These are phyloP conservation scores for Colletotrichum viniferum DNA, from an alignment of 2,329 filamentous ascomycete genomes.

Conservation along the genomic window DNA sequence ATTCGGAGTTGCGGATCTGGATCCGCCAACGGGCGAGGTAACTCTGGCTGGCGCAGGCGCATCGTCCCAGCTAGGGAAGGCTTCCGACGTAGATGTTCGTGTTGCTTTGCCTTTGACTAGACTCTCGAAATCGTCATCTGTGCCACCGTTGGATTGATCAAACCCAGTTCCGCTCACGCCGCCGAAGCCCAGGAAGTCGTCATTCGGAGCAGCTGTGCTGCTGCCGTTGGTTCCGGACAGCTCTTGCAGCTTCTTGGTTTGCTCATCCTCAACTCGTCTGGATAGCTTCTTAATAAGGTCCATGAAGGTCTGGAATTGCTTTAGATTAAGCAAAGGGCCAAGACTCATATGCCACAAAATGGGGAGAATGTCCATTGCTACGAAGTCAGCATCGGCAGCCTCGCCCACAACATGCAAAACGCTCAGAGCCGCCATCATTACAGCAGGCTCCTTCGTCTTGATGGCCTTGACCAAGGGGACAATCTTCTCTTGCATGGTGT, in stretches of 20 bases:
- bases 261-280: constrained; percentile 82
- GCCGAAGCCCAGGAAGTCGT: constrained; percentile 76
- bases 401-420: constrained; percentile 85
- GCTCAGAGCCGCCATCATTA: constrained; percentile 91
- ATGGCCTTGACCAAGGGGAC: constrained; percentile 89
- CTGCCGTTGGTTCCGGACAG: constrained; percentile 67
- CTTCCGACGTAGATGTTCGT: constrained; percentile 40
- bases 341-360: constrained; percentile 91
- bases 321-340: constrained; percentile 84
- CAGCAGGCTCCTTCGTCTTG: constrained; percentile 96
- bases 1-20: constrained; percentile 42
- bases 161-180: constrained; percentile 66
- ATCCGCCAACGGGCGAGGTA: constrained; percentile 36
- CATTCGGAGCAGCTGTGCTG: constrained; percentile 52
- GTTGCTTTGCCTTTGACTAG: constrained; percentile 78
- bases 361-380: constrained; percentile 89
- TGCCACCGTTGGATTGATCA: constrained; percentile 53
- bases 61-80: constrained; percentile 55
- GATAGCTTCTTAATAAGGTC: constrained; percentile 82
- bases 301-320: constrained; percentile 92
- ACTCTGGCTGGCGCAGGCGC: constrained; percentile 34
- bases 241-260: constrained; percentile 86
- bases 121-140: constrained; percentile 81
- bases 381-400: constrained; percentile 85
- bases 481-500: constrained; percentile 97